Base-by-base conservation (phyloP, 2,329 filamentous ascomycete species). In the Aspergillus novofumigatus region DNA sequence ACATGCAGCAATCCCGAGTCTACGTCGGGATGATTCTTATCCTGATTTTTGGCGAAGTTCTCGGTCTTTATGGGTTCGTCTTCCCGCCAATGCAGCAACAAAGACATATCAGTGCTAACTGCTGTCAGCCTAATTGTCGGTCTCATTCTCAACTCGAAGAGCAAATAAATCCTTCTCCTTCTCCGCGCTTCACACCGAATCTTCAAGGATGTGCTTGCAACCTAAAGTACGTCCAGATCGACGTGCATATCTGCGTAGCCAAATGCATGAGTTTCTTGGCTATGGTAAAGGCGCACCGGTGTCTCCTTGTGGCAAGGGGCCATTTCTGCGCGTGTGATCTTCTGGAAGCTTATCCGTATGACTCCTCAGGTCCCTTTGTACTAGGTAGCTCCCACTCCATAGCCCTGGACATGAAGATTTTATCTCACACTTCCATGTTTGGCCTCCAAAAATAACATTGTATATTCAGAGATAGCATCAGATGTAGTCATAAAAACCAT, bases 21-120 rank as follows among this genome's bases (percentile, higher is more conserved):
- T 99, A 97, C 68, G 94, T 99, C 51, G 94, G 94, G 75, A 97
- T 97, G 94, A 93, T 99, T 49, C 79, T 99, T 68, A 97, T 97
- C 66, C 83, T 97, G 62, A 99, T 99, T 84, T 99, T 99, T 73
- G 94, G 91, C 56, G 94, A 99, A 81, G 94, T 99, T 20, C 75
- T 99, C 72, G 94, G 94, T 75, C 87, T 99, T 32, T 99, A 99
- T 70, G 94, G 94, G 91, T 96, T 82, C 65, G 88, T 65, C 38
- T 32, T 49, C n/a, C 20, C 21, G 21, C 32, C 32, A 10, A 21
- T 9, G 7, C 41, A 4, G 14, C 44, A 47, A 25, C 32, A 51
- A 11, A 35, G 48, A 23, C 42, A 52, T 20, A 35, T 51, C 4
- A 47, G 23, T 59, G 59, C 63, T 72, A 64, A 70, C 62, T 17